Conservation (phyloP, 805 yeast species). For the Metschnikowia sp. region DNA sequence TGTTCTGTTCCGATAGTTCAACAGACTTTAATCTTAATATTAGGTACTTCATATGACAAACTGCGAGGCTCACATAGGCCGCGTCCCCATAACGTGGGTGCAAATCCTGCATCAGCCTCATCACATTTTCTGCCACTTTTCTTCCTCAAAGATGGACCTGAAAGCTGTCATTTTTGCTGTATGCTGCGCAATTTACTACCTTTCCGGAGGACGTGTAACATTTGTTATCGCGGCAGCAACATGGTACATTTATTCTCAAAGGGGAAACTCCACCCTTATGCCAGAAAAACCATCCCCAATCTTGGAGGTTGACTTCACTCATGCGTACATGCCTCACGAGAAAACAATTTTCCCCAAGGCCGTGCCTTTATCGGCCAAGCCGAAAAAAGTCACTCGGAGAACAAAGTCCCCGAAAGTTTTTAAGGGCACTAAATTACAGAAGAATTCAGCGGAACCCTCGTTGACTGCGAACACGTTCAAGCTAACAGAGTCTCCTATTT, state of each 20-base stretch:
- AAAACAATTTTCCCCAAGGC: slow-evolving; percentile 17
- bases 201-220: slow-evolving; percentile 44
- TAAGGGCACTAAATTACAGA: slow-evolving; percentile 33
- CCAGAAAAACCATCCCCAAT: slow-evolving; percentile 29
- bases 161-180: slow-evolving; percentile 15
- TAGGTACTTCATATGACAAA: neutral
- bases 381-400: slow-evolving; percentile 15
- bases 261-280: neutral
- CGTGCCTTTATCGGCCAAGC: slow-evolving; percentile 1
- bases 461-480: slow-evolving; percentile 39
- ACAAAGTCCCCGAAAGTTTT: slow-evolving; percentile 40
- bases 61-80: neutral
- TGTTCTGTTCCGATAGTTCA: neutral
- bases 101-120: slow-evolving; percentile 21
- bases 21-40: slow-evolving; percentile 6
- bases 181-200: slow-evolving; percentile 28
- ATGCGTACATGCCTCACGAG: slow-evolving; percentile 26
- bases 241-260: slow-evolving; percentile 3
- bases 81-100: slow-evolving; percentile 11
- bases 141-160: slow-evolving; percentile 16
- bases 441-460: slow-evolving; percentile 26
- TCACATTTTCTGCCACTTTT: slow-evolving; percentile 17
- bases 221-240: slow-evolving; percentile 25
- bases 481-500: slow-evolving; percentile 52
- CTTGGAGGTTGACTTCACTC: slow-evolving; percentile 42